These are phyloP conservation scores for Leccinum subspadiceum DNA, from an alignment of 1,284 basidiomycete genomes.

Conservation along the genomic window DNA sequence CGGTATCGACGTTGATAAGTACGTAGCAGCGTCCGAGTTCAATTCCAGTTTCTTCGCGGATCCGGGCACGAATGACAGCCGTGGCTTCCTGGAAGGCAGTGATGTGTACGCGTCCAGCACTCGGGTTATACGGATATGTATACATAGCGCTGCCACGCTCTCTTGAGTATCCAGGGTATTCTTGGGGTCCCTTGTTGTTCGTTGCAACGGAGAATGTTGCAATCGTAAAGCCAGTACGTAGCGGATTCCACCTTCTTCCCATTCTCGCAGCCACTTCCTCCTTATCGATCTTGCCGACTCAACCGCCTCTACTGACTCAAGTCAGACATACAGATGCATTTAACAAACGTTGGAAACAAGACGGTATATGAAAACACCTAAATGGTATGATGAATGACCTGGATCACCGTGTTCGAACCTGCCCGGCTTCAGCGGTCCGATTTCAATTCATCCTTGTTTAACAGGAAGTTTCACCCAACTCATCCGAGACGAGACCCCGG, in stretches of 20 bases:
- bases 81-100: background rate
- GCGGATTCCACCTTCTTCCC: constrained; percentile 22
- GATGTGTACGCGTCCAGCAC: too few species aligned
- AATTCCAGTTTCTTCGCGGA: constrained; percentile 27
- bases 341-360: constrained; percentile 41
- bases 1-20: background rate
- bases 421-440: constrained; percentile 42
- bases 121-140: too few species aligned
- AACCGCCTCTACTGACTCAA: constrained; percentile 11
- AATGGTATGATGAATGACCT: constrained; percentile 35
- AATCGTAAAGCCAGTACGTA: background rate
- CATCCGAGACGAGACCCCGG: constrained; percentile 25
- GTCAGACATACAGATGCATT: background rate
- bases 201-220: too few species aligned
- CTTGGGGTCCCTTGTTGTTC: too few species aligned
- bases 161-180: too few species aligned
- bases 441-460: constrained; percentile 34
- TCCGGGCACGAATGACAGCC: background rate
- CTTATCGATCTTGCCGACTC: constrained; percentile 13
- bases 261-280: constrained; percentile 10
- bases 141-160: too few species aligned
- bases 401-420: constrained; percentile 36
- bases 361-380: constrained; percentile 62
- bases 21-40: constrained; percentile 16
- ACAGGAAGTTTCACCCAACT: constrained; percentile 34